Evolutionary conservation across 257 asterid genomes (phyloP).

Genomic region (Ajuga chamaepitys): DNA sequence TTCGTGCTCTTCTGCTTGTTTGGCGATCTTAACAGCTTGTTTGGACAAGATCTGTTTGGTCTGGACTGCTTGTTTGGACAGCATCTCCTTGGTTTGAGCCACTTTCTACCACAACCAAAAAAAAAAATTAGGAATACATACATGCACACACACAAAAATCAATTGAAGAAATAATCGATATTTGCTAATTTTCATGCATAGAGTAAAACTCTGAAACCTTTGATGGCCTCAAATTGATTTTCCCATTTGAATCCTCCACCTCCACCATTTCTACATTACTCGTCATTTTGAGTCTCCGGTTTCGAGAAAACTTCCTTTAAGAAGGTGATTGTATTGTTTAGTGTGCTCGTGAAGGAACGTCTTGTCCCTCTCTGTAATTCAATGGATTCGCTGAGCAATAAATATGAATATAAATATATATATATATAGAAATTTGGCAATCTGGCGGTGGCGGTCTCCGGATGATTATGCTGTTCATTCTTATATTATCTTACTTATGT

Average conservation of each 20-base stretch:
- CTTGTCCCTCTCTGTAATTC: not conserved
- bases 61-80: slow-evolving; percentile 42
- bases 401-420: no score
- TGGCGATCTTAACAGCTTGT: slow-evolving; percentile 57
- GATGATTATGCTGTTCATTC: not conserved
- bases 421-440: not conserved
- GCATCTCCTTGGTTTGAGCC: slow-evolving; percentile 72
- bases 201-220: slow-evolving; percentile 36
- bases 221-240: slow-evolving; percentile 47
- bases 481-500: no score
- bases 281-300: slow-evolving; percentile 30
- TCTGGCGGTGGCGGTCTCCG: not conserved
- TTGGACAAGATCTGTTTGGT: slow-evolving; percentile 61
- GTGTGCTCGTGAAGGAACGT: not conserved
- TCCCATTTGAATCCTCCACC: slow-evolving; percentile 43
- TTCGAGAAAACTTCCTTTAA: not conserved
- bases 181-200: not conserved
- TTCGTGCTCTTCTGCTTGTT: slow-evolving; percentile 94
- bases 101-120: slow-evolving; percentile 51
- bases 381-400: not conserved
- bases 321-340: slow-evolving; percentile 11
- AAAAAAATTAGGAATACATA: not conserved
- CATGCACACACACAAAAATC: not conserved
- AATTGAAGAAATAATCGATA: not conserved
- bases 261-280: slow-evolving; percentile 47